A percentile compares a stretch with the other conserved stretches of the same genome.
These are phyloP conservation scores for Tolypocladium tropicale DNA, from an alignment of 2,329 filamentous ascomycete genomes.

Conservation along the genomic window DNA sequence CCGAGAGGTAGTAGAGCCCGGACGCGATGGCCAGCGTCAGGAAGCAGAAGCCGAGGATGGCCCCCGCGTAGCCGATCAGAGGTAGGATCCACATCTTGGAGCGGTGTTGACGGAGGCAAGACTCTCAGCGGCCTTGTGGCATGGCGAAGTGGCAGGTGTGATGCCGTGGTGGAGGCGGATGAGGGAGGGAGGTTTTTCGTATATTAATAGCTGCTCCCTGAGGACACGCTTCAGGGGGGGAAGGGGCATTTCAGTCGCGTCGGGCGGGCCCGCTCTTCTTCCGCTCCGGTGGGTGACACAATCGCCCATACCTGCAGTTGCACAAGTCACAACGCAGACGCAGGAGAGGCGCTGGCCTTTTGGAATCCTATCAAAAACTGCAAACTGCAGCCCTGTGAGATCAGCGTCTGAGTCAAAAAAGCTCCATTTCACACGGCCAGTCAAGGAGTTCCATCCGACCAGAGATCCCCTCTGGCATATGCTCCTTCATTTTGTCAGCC, in stretches of 20 bases:
- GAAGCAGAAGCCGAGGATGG: constrained; percentile 84
- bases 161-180: background rate
- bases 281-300: background rate
- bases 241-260: background rate
- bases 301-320: too few species aligned
- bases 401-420: too few species aligned
- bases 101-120: constrained; percentile 13
- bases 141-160: background rate
- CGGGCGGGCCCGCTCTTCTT: constrained; percentile 1
- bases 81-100: constrained; percentile 84
- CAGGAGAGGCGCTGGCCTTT: too few species aligned
- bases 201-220: too few species aligned
- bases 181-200: background rate
- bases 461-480: too few species aligned
- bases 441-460: too few species aligned
- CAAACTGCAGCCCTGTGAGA: too few species aligned
- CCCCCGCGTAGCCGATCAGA: constrained; percentile 79
- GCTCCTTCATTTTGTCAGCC: background rate
- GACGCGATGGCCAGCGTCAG: constrained; percentile 92
- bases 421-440: too few species aligned
- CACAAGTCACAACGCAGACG: too few species aligned
- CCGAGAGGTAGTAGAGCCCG: constrained; percentile 96
- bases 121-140: constrained; percentile 2
- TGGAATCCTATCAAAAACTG: too few species aligned
- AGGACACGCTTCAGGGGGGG: background rate